Percentiles rank a stretch among this genome's conserved stretches.
phyloP scores from a whole-genome alignment of 768 basidiomycete species.

The Fomitopsis serialis region DNA sequence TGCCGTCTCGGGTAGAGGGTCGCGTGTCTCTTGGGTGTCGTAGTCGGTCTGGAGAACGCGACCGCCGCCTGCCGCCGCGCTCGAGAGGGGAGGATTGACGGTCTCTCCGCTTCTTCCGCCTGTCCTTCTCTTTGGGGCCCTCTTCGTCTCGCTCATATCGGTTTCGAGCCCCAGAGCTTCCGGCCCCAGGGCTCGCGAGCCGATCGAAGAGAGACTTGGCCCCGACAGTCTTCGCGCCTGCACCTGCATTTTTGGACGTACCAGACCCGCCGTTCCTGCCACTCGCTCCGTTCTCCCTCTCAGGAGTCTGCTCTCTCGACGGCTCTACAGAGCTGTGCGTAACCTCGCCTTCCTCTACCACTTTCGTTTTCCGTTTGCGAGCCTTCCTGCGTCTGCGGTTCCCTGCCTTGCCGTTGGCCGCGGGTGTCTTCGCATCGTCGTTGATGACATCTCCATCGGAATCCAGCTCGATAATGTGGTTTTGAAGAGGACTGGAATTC shows the following conservation, averaged over 20 bases:
- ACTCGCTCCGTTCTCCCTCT: conserved; percentile 1
- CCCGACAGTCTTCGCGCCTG: conserved; percentile 2
- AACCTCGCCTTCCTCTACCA: conserved; percentile 21
- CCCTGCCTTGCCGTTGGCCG: background rate
- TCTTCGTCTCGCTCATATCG: background rate
- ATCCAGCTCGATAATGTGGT: conserved; percentile 18
- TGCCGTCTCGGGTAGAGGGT: background rate
- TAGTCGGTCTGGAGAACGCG: background rate
- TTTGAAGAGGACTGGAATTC: conserved; percentile 5
- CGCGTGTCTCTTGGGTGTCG: background rate
- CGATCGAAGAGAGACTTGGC: conserved; percentile 3
- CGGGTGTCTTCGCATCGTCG: background rate
- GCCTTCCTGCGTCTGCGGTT: no score
- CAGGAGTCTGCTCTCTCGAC: conserved; percentile 13
- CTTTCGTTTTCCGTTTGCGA: conserved; percentile 5
- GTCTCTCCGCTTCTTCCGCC: background rate
- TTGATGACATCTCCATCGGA: conserved; percentile 14
- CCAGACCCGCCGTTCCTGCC: background rate
- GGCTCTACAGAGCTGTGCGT: conserved; percentile 8
- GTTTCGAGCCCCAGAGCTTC: background rate
- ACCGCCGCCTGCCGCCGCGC: background rate
- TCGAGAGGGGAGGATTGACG: conserved; percentile 5
- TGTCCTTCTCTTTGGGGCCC: conserved; percentile 1
- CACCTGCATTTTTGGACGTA: background rate
- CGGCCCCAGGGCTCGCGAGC: background rate